phyloP scores from a whole-genome alignment of 176 grass and related monocot species.

The Lolium multiflorum region DNA sequence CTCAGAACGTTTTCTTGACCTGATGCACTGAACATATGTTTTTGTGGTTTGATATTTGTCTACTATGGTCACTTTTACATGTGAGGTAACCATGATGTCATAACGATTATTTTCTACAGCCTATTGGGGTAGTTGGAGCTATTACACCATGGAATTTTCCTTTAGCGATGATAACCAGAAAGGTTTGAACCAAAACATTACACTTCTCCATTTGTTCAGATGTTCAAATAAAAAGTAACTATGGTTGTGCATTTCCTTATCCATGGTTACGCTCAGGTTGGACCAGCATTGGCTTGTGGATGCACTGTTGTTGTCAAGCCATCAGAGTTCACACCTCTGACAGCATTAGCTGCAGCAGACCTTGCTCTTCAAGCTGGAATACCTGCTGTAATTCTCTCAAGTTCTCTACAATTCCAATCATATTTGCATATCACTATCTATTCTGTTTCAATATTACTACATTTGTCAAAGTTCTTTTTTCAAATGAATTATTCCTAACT shows the following conservation, averaged over 20 bases:
- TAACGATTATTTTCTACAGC: conserved; percentile 51
- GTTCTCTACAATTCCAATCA: conserved; percentile 22
- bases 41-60: background rate
- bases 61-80: background rate
- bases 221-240: conserved; percentile 19
- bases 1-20: conserved; percentile 37
- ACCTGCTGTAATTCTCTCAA: conserved; percentile 70
- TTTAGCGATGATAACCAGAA: conserved; percentile 98
- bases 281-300: conserved; percentile 93
- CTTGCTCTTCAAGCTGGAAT: conserved; percentile 99
- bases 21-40: background rate
- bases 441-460: conserved; percentile 23
- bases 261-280: conserved; percentile 60
- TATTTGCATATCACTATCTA: conserved; percentile 36
- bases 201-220: conserved; percentile 9
- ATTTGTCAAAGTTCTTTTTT: conserved; percentile 27
- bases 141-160: conserved; percentile 99
- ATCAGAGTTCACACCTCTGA: conserved; percentile 97
- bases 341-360: conserved; percentile 96
- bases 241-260: conserved; percentile 31
- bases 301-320: conserved; percentile 96
- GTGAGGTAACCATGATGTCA: background rate
- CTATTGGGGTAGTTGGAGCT: conserved; percentile 98
- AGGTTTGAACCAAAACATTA: conserved; percentile 55
- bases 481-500: conserved; percentile 11